These are phyloP conservation scores for Penicillium sp. DNA, from an alignment of 2,329 filamentous ascomycete genomes.

Conservation along the genomic window DNA sequence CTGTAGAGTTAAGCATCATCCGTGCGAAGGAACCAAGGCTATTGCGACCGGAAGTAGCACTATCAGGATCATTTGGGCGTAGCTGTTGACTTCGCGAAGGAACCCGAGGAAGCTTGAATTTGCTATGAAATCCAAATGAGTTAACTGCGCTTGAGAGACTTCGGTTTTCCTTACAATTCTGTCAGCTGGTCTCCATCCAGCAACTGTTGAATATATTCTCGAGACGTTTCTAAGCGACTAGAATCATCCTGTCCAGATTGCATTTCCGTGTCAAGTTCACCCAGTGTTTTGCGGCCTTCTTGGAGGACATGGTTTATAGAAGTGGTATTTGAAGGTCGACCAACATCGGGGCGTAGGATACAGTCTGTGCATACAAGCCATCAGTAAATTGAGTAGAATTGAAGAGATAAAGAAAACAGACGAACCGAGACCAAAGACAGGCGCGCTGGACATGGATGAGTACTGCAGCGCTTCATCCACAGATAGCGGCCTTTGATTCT, in stretches of 20 bases:
- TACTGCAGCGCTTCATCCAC: slow-evolving; percentile 51
- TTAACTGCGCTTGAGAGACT: neutral
- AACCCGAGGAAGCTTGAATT: slow-evolving; percentile 43
- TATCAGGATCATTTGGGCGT: slow-evolving; percentile 19
- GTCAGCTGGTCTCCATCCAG: slow-evolving; percentile 65
- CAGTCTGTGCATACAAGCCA: slow-evolving; percentile 34
- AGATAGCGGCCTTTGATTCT: slow-evolving; percentile 40
- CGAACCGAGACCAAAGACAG: slow-evolving; percentile 48
- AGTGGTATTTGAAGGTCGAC: slow-evolving; percentile 41
- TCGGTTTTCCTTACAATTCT: slow-evolving; percentile 40
- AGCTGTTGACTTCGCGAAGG: slow-evolving; percentile 23
- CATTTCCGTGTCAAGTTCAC: slow-evolving; percentile 71
- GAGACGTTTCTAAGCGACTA: slow-evolving; percentile 66
- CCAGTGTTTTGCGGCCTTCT: slow-evolving; percentile 55
- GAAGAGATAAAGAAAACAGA: slow-evolving; percentile 7
- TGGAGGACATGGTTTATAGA: slow-evolving; percentile 51
- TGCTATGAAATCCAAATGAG: slow-evolving; percentile 30
- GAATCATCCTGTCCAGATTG: slow-evolving; percentile 56
- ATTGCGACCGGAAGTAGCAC: slow-evolving; percentile 26
- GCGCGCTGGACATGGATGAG: slow-evolving; percentile 52
- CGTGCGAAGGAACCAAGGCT: slow-evolving; percentile 55
- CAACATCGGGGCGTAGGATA: slow-evolving; percentile 44
- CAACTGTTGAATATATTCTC: slow-evolving; percentile 73
- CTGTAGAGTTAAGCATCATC: slow-evolving; percentile 53
- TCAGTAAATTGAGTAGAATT: slow-evolving; percentile 24